phyloP scores from a whole-genome alignment of 192 early-diverging fungal genomes.

The Physocladia obscura region DNA sequence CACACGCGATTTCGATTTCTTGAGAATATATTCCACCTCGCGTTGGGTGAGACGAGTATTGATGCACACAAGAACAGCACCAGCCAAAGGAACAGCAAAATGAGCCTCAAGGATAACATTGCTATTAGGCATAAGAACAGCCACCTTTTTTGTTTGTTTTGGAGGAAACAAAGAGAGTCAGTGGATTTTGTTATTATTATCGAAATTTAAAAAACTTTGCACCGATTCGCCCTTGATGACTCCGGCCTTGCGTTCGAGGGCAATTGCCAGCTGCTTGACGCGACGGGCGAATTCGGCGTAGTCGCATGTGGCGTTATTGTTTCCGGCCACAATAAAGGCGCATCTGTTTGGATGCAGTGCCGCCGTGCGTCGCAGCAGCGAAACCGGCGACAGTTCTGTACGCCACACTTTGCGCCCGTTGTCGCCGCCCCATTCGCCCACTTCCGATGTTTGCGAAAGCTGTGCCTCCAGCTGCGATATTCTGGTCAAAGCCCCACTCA shows the following conservation, averaged over 20 bases:
- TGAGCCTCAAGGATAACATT: conserved; percentile 59
- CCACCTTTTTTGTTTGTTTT: too few relatives aligned
- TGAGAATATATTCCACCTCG: conserved; percentile 61
- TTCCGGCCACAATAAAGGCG: conserved; percentile 45
- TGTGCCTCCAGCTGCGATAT: too few relatives aligned
- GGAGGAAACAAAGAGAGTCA: too few relatives aligned
- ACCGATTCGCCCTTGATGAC: conserved; percentile 44
- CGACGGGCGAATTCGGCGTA: conserved; percentile 52
- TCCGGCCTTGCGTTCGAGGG: conserved; percentile 33
- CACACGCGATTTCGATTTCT: conserved; percentile 47
- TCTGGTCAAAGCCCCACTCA: too few relatives aligned
- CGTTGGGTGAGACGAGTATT: conserved; percentile 52
- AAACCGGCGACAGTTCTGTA: conserved; percentile 53
- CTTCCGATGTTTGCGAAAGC: too few relatives aligned
- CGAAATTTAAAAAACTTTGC: neutral
- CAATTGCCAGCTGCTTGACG: conserved; percentile 43
- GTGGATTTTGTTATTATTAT: neutral
- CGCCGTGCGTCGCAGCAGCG: conserved; percentile 52
- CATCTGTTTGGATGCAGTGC: conserved; percentile 47
- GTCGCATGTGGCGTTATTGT: conserved; percentile 27
- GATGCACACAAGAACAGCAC: conserved; percentile 56
- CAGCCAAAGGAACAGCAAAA: conserved; percentile 60
- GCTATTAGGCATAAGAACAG: conserved; percentile 55
- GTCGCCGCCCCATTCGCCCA: too few relatives aligned
- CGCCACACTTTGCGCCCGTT: neutral